A percentile compares a stretch with the other conserved stretches of the same genome.
These are phyloP conservation scores for Geum urbanum DNA, from an alignment of 306 rosid species.

Conservation along the genomic window DNA sequence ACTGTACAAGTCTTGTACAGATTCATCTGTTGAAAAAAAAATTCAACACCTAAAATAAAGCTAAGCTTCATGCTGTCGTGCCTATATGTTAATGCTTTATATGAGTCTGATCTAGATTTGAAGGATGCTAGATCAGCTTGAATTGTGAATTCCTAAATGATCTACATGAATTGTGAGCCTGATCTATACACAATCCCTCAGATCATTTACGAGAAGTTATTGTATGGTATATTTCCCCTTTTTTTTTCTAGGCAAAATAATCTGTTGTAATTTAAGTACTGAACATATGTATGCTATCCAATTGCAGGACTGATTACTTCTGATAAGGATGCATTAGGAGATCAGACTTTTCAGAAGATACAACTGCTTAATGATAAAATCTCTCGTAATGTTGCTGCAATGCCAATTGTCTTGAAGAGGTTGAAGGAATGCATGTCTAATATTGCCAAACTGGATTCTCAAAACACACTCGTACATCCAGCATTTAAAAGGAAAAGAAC, in stretches of 20 bases:
- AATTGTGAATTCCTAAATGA: no score
- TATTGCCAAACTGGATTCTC: slow-evolving; percentile 61
- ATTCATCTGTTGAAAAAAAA: no score
- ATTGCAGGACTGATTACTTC: slow-evolving; percentile 38
- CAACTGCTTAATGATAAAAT: slow-evolving; percentile 60
- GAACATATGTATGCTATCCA: slow-evolving; percentile 17
- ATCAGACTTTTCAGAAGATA: slow-evolving; percentile 46
- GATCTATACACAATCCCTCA: no score
- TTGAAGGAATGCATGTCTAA: slow-evolving; percentile 65
- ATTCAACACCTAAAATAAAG: no score
- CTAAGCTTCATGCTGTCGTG: background rate
- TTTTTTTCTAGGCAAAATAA: background rate
- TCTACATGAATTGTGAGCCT: no score
- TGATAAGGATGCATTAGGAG: slow-evolving; percentile 32
- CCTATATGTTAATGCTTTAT: background rate
- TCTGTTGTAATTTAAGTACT: background rate
- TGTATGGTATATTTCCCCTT: background rate
- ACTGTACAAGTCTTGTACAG: no score
- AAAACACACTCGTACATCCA: slow-evolving; percentile 48
- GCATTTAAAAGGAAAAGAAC: slow-evolving; percentile 56
- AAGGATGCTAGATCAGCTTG: background rate
- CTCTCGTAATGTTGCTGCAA: slow-evolving; percentile 47
- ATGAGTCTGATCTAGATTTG: background rate
- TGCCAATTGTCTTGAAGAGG: slow-evolving; percentile 67
- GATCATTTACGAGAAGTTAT: background rate